These are phyloP conservation scores for Mentha longifolia DNA, from an alignment of 257 asterid species.

Conservation along the genomic window DNA sequence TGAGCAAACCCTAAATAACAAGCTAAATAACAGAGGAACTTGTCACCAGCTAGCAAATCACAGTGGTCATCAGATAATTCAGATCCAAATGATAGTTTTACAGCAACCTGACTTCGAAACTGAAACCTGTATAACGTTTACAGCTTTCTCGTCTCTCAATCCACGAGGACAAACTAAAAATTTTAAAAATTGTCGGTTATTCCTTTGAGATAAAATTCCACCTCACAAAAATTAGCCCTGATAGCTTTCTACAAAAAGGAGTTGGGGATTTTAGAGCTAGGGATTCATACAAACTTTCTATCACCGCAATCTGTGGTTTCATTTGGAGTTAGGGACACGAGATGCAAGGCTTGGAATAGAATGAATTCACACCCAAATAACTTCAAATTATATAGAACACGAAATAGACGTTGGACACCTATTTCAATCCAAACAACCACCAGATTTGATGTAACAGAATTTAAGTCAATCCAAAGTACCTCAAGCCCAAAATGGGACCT, in stretches of 20 bases:
- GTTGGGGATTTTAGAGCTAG: no score
- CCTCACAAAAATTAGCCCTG: not conserved
- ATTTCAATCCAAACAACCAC: not conserved
- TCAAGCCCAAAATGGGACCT: not conserved
- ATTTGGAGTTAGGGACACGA: not conserved
- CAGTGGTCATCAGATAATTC: constrained; percentile 9
- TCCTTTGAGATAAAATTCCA: constrained; percentile 1
- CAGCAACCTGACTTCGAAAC: not conserved
- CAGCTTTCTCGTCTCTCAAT: not conserved
- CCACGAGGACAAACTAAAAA: not conserved
- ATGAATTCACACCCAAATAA: not conserved
- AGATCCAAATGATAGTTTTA: not conserved
- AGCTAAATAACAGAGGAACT: constrained; percentile 18
- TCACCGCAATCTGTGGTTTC: not conserved
- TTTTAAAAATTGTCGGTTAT: not conserved
- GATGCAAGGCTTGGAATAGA: not conserved
- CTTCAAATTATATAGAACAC: not conserved
- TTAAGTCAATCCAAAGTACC: not conserved
- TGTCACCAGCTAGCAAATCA: not conserved
- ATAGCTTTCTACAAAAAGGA: not conserved
- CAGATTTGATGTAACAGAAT: not conserved
- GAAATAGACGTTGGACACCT: not conserved
- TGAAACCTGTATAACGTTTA: not conserved
- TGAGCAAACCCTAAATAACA: no score
- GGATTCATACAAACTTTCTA: no score